Evolutionary conservation across 257 asterid species (phyloP), one percentile per base, ranked within the genome.

Genomic region (Nicotiana sylvestris): DNA sequence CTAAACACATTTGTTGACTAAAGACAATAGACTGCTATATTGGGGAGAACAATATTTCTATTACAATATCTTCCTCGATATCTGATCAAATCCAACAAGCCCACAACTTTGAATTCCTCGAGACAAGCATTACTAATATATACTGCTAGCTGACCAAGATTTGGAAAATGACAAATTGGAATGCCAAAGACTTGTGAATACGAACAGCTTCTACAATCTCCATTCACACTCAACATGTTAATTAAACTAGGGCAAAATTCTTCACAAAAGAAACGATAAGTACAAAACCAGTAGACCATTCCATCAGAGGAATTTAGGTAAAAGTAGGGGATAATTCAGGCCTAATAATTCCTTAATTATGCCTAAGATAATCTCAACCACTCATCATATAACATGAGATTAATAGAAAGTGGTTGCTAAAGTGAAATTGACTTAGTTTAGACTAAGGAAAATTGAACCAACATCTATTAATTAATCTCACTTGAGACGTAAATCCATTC

Each of bases 61-160:
- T 39, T 9, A 32, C 25, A 25, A 32, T 78, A 86, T 90, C 92
- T 88, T 88, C 86, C 86, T 87, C 89, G 77, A 90, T 77, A 68
- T 85, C 51, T 62, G 83, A 83, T 83, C 85, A 86, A 85, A 88
- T 89, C 91, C 78, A 66, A 76, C 27, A 33, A 64, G 77, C 74
- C 82, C 16, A 35, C 62, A 68, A 84, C 87, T 85, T 88, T 85
- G 86, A 87, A 87, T 83, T 81, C 32, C 68, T 21, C 80, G 17
- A 77, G 35, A 9, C 12, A 4, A 78, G 1, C 46, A 58, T 46
- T n/a, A 68, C 0, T 61, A n/a, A 43, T 61, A 80, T 30, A 35
- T 9, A 33, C 10, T 21, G 58, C 12, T 21, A 74, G 61, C 79
- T 49, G 79, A 74, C 79, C 27, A 74, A 49, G 21, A 49, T 13